phyloP scores from a whole-genome alignment of 2,329 filamentous ascomycete species.

The Aaosphaeria arxii region DNA sequence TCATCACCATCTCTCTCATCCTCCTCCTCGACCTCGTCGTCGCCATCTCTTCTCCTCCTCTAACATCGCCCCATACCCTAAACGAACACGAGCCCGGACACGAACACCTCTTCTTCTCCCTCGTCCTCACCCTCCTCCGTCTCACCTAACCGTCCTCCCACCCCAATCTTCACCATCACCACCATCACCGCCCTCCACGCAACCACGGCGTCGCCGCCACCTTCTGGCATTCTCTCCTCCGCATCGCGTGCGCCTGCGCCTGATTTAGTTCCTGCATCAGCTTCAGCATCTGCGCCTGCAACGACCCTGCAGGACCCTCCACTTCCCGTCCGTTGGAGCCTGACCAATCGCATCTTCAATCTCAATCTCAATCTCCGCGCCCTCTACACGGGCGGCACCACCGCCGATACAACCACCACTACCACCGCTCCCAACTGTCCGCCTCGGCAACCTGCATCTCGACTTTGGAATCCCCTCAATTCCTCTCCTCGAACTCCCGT shows the following conservation, averaged over 20 bases:
- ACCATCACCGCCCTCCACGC: not conserved
- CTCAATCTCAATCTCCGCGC: constrained; percentile 32
- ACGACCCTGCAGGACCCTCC: constrained; percentile 1
- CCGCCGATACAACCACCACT: not conserved
- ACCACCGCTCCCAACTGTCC: constrained; percentile 5
- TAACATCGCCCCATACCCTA: no score
- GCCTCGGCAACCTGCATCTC: constrained; percentile 44
- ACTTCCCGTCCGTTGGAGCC: constrained; percentile 36
- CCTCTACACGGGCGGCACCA: constrained; percentile 11
- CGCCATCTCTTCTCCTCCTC: no score
- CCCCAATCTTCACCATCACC: not conserved
- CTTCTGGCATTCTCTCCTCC: constrained; percentile 18
- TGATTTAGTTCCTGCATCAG: not conserved
- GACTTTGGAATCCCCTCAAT: constrained; percentile 62
- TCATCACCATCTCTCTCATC: no score
- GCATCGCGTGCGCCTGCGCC: constrained; percentile 23
- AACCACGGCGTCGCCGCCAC: constrained; percentile 16
- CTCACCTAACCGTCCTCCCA: constrained; percentile 5
- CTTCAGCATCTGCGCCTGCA: not conserved
- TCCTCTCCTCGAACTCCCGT: constrained; percentile 50
- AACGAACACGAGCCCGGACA: no score
- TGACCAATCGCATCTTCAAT: constrained; percentile 42
- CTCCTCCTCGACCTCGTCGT: no score
- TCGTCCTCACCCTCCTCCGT: not conserved
- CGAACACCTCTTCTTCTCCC: no score